phyloP scores from a whole-genome alignment of 176 grass and related monocot species.

The Ananas comosus region DNA sequence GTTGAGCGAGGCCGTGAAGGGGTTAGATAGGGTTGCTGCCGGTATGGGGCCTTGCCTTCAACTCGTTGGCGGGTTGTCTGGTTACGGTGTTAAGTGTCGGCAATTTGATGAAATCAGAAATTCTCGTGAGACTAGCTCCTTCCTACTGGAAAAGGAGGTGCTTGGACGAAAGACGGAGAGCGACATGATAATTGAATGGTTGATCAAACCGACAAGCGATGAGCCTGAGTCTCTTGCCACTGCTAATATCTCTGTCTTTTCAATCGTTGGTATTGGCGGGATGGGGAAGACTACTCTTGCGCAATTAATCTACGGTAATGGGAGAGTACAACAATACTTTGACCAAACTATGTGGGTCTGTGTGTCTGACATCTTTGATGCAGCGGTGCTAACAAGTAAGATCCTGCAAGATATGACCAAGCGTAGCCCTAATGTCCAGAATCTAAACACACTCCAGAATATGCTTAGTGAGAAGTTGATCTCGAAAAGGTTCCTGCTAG shows the following conservation, averaged over 20 bases:
- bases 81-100: slow-evolving; percentile 1
- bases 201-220: background rate
- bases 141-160: background rate
- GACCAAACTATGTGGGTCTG: slow-evolving; percentile 14
- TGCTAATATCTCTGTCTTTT: slow-evolving; percentile 1
- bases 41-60: slow-evolving; percentile 5
- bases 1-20: slow-evolving; percentile 4
- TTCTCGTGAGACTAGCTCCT: slow-evolving; percentile 3
- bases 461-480: background rate
- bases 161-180: slow-evolving; percentile 16
- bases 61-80: background rate
- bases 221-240: background rate
- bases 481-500: slow-evolving; percentile 17
- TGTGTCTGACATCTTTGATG: slow-evolving; percentile 14
- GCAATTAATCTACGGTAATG: slow-evolving; percentile 7
- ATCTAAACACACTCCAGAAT: slow-evolving; percentile 12
- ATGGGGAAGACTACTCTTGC: slow-evolving; percentile 24
- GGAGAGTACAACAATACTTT: slow-evolving; percentile 7
- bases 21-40: slow-evolving; percentile 2
- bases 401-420: slow-evolving; percentile 4
- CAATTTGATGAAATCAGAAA: background rate
- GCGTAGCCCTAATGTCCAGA: slow-evolving; percentile 4
- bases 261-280: slow-evolving; percentile 15
- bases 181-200: background rate
- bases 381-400: slow-evolving; percentile 4